Evolutionary conservation across 371 early-diverging fungal genomes (phyloP), one percentile per base, ranked within the genome.

Genomic region (Lichtheimia ornata): DNA sequence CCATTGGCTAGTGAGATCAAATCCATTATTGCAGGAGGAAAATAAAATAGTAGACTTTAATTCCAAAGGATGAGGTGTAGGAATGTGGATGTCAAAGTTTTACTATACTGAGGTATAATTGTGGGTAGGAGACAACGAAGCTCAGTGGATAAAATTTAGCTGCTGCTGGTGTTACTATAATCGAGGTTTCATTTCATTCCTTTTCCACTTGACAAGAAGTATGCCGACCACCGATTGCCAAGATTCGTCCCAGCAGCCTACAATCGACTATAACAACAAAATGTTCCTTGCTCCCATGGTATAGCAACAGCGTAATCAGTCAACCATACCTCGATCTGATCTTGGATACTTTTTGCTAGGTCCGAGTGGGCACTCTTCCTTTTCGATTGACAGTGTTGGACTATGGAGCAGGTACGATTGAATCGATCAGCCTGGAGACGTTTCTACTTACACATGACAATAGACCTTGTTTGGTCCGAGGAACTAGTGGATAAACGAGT

Each of bases 251-350:
- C 35, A 35, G 27, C 27, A 27, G 52, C 14, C 55, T 9, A 27
- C 22, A 30, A 61, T 84, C 49, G 77, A 83, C 51, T 85, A 85
- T 56, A 56, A 70, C 20, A 80, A 85, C 59, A 87, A 89, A 63
- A 73, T 87, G 50, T 87, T 95, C 44, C 84, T 96, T 27, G 96
- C 96, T 11, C 96, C 96, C 18, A 96, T 96, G 96, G 96, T 82
- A 82, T 11, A 20, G 11, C n/a, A 65, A 24, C 9, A 53, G 30
- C 20, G 43, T 3, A 42, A 41, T 25, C 17, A 41, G 12, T 55
- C 17, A 45, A 40, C 18, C 35, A 35, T 35, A 35, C 1, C 35
- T 35, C 35, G 35, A 35, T 35, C 22, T 56, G 56, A 35, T 17
- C 17, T 50, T 52, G 11, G 4, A 5, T 51, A 43, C 17, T 53